phyloP scores from a whole-genome alignment of 2,329 filamentous ascomycete species.

The Xylaria arbuscula region DNA sequence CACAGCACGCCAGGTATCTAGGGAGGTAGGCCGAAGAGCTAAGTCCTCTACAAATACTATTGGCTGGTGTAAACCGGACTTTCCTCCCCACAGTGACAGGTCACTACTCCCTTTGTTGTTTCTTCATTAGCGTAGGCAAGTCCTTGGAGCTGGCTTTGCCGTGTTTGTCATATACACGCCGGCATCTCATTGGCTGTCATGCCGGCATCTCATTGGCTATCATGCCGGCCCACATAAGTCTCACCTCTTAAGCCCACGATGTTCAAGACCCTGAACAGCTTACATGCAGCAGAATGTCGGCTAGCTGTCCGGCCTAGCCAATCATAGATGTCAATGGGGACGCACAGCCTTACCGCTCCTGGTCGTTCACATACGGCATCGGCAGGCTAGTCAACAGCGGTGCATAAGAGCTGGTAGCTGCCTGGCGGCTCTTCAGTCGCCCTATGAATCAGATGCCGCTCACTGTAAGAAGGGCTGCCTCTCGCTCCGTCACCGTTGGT shows the following conservation, averaged over 20 bases:
- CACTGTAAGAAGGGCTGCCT: slow-evolving; percentile 2
- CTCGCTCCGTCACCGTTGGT: neutral
- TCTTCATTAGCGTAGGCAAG: neutral
- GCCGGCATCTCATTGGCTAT: neutral
- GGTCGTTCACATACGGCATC: neutral
- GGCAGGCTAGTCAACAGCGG: neutral
- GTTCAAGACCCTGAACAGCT: neutral
- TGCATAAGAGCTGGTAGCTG: slow-evolving; percentile 1
- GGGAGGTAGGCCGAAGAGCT: neutral
- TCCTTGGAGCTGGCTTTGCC: slow-evolving; percentile 8
- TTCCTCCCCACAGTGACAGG: neutral
- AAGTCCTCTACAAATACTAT: neutral
- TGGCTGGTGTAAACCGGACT: too few species aligned
- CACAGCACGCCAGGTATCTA: neutral
- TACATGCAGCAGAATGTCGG: slow-evolving; percentile 15
- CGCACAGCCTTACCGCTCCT: slow-evolving; percentile 16
- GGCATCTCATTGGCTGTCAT: neutral
- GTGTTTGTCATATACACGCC: slow-evolving; percentile 18
- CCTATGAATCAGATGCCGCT: slow-evolving; percentile 12
- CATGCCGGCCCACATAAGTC: neutral
- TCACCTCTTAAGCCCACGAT: neutral
- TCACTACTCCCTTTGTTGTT: neutral
- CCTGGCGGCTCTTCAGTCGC: slow-evolving; percentile 6
- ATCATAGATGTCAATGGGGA: neutral
- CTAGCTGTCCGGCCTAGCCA: neutral